Base-by-base conservation (phyloP, 129 eudicot genomes). In the Logfia minima region DNA sequence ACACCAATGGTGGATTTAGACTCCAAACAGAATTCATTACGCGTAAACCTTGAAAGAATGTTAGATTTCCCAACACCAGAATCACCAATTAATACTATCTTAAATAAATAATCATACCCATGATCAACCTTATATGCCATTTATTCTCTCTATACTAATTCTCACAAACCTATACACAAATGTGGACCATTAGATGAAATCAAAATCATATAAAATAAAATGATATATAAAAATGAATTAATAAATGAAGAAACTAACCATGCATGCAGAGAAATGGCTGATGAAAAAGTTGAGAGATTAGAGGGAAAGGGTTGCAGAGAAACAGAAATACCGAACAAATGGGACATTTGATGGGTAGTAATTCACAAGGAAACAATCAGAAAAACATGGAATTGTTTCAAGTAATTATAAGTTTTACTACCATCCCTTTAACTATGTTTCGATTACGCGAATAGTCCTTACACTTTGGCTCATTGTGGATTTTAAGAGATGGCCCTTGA, bases 41-140 rank as follows among this genome's bases (percentile, higher is more conserved):
- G 77, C 16, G 98, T 92, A 74, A 92, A 92, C 78, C 98, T 80
- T 18, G 98, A 87, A 82, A 92, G 89, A 31, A 92, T 90, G 78
- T 92, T 92, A 6, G 98, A 92, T 86, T 92, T 92, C 73, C 98
- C 98, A 6, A 92, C 98, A 39, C 98, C 98, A 2, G 96, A 92
- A 80, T 92, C 98, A 59, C 98, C 98, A 17, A 92, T 92, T 82
- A 92, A 72, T 3, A 92, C 97, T 39, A 92, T 88, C 89, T 92
- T 92, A 77, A 92, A 92, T 45, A 92, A 68, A 69, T 92, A 92
- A 86, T 92, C 96, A 29, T 90, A 92, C 77, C 87, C 98, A 16
- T 92, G 91, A 86, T 92, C 98, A 79, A 92, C 98, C 86, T 85
- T 92, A 77, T 92, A 92, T 66, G 98, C 96, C 98, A 92, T 92